Evolutionary conservation across 768 basidiomycete genomes (phyloP).

Genomic region (Pisolithus orientalis): DNA sequence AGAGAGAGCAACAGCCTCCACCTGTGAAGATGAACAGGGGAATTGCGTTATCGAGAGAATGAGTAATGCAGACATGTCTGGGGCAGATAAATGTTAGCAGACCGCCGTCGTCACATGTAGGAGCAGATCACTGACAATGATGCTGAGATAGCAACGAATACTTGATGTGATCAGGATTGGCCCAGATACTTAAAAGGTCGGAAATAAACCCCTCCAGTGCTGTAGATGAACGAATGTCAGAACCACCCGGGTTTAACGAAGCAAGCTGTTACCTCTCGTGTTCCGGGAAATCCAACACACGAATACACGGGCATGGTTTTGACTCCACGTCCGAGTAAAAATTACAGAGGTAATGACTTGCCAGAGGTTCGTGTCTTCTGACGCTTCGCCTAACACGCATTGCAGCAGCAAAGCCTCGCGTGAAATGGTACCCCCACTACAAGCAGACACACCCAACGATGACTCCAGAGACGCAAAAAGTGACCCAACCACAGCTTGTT

Average conservation of each 20-base stretch:
- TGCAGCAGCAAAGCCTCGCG: conserved; percentile 50
- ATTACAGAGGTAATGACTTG: conserved; percentile 41
- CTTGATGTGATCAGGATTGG: conserved; percentile 69
- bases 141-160: conserved; percentile 73
- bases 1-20: conserved; percentile 45
- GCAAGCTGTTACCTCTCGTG: conserved; percentile 24
- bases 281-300: conserved; percentile 63
- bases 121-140: conserved; percentile 49
- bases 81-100: not conserved
- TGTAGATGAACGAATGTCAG: conserved; percentile 9
- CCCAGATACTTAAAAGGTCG: conserved; percentile 60
- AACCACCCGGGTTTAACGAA: not conserved
- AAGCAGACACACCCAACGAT: conserved; percentile 23
- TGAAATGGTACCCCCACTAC: conserved; percentile 39
- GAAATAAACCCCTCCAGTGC: conserved; percentile 45
- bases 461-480: conserved; percentile 46
- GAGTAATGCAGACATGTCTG: conserved; percentile 72
- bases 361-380: conserved; percentile 44
- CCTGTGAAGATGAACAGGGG: conserved; percentile 39
- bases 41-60: conserved; percentile 61
- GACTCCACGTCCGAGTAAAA: conserved; percentile 52
- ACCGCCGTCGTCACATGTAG: not conserved
- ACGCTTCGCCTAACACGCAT: conserved; percentile 46
- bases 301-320: conserved; percentile 54
- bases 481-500: conserved; percentile 55